Evolutionary conservation across 2,329 filamentous ascomycete species (phyloP).

Genomic region (Didymella pomorum): DNA sequence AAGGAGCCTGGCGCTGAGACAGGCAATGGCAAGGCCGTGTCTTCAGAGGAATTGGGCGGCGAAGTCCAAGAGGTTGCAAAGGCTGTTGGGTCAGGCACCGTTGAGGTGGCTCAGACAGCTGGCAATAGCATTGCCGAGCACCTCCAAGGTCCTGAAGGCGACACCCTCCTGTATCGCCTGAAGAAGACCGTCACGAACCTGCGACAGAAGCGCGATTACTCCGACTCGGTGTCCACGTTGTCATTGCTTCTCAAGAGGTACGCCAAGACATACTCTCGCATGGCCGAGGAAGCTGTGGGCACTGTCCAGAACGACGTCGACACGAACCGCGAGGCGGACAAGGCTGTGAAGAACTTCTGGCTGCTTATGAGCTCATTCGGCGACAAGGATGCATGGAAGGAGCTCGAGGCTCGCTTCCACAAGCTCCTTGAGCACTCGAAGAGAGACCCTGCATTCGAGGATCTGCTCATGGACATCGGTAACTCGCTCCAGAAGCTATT

Average conservation of each 20-base stretch:
- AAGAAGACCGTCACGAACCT: slow-evolving; percentile 79
- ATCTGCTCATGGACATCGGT: slow-evolving; percentile 75
- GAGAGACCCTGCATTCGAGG: slow-evolving; percentile 83
- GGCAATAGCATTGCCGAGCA: slow-evolving; percentile 77
- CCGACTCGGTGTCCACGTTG: slow-evolving; percentile 82
- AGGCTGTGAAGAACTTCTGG: slow-evolving; percentile 83
- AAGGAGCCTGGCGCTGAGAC: slow-evolving; percentile 62
- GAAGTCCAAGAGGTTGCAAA: slow-evolving; percentile 56
- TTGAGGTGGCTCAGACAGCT: slow-evolving; percentile 64
- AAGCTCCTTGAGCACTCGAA: slow-evolving; percentile 76
- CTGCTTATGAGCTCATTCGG: slow-evolving; percentile 81
- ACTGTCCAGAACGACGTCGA: slow-evolving; percentile 75
- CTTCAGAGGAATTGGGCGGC: slow-evolving; percentile 67
- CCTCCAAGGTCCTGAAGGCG: slow-evolving; percentile 73
- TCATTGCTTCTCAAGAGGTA: slow-evolving; percentile 80
- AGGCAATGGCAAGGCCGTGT: slow-evolving; percentile 58
- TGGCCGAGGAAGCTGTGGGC: slow-evolving; percentile 70
- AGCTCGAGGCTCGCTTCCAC: slow-evolving; percentile 72
- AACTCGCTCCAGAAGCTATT: slow-evolving; percentile 80
- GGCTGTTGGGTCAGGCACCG: slow-evolving; percentile 56
- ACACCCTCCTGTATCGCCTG: slow-evolving; percentile 76
- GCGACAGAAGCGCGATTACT: slow-evolving; percentile 80
- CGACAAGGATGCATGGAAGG: slow-evolving; percentile 75
- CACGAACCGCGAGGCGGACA: slow-evolving; percentile 76
- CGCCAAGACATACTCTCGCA: slow-evolving; percentile 77